Conservation (phyloP, 1,284 basidiomycete species). For the Peniophora sp. region DNA sequence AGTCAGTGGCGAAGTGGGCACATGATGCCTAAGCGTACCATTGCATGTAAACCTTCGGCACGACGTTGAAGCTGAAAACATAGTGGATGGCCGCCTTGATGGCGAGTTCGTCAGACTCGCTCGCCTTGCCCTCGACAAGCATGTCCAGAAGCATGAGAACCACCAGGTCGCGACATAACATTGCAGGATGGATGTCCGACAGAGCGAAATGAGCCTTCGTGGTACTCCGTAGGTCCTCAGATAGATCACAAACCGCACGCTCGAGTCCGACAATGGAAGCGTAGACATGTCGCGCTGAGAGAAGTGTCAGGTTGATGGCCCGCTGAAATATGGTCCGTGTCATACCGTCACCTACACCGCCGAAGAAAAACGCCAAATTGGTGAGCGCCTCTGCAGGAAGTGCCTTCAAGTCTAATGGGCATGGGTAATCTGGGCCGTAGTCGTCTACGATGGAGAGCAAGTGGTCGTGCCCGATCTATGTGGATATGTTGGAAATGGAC, state of each 20-base stretch:
- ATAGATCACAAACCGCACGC: constrained; percentile 9
- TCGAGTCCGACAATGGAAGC: constrained; percentile 13
- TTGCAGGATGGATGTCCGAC: constrained; percentile 16
- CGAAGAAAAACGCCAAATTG: constrained; percentile 12
- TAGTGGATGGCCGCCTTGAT: constrained; percentile 9
- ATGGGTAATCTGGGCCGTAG: constrained; percentile 4
- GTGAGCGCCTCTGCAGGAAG: constrained; percentile 3
- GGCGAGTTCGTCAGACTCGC: not conserved
- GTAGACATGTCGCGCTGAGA: constrained; percentile 13
- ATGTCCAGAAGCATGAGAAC: constrained; percentile 14
- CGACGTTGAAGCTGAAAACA: constrained; percentile 5
- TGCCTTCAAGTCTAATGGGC: constrained; percentile 5
- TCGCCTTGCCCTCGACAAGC: constrained; percentile 6
- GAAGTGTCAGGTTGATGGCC: not conserved
- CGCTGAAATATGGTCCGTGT: not conserved
- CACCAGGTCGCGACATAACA: constrained; percentile 17
- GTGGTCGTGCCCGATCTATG: constrained; percentile 10
- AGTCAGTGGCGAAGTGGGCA: not conserved
- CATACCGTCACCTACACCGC: constrained; percentile 16
- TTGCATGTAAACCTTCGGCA: constrained; percentile 5
- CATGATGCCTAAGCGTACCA: not conserved
- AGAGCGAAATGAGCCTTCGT: constrained; percentile 17
- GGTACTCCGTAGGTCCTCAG: constrained; percentile 3
- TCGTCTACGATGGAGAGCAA: constrained; percentile 11
- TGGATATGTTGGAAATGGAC: not conserved